Percentiles rank a stretch among this genome's conserved stretches.
These are phyloP conservation scores for Xylaria sp. DNA, from an alignment of 2,329 filamentous ascomycete species.

Conservation along the genomic window DNA sequence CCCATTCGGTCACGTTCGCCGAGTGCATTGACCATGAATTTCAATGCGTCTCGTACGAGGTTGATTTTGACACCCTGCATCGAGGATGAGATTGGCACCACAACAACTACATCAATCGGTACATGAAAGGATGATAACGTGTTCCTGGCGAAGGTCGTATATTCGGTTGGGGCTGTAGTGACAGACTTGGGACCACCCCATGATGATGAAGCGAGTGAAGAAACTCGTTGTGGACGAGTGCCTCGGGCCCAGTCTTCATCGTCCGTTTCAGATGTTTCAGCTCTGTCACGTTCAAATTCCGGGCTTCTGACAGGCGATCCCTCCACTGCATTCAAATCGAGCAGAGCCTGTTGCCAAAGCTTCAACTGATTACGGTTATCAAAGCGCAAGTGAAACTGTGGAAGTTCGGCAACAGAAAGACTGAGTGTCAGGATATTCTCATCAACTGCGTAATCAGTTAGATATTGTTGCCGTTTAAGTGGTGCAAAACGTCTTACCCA, in stretches of 20 bases:
- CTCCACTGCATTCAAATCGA: constrained; percentile 82
- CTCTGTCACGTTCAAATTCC: constrained; percentile 83
- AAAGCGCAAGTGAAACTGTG: constrained; percentile 93
- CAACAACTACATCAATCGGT: constrained; percentile 93
- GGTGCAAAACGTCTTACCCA: constrained; percentile 49
- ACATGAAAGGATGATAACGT: constrained; percentile 76
- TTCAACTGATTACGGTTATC: constrained; percentile 85
- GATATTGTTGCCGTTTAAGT: constrained; percentile 40
- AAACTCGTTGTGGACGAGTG: constrained; percentile 72
- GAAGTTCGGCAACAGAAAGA: constrained; percentile 89
- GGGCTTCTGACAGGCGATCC: constrained; percentile 70
- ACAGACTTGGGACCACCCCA: constrained; percentile 85
- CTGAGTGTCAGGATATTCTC: constrained; percentile 88
- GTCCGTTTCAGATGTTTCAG: constrained; percentile 82
- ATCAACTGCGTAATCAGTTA: constrained; percentile 61
- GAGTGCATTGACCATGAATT: constrained; percentile 88
- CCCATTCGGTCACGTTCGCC: constrained; percentile 97
- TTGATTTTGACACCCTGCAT: constrained; percentile 99
- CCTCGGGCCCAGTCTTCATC: constrained; percentile 85
- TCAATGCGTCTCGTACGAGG: constrained; percentile 87
- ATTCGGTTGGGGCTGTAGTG: constrained; percentile 91
- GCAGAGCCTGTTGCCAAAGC: constrained; percentile 86
- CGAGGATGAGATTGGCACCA: constrained; percentile 95
- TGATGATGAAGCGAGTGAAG: constrained; percentile 83
- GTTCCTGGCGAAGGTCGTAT: constrained; percentile 75